phyloP scores from a whole-genome alignment of 1,139 yeast genomes.

The Yamadazyma taylorii region DNA sequence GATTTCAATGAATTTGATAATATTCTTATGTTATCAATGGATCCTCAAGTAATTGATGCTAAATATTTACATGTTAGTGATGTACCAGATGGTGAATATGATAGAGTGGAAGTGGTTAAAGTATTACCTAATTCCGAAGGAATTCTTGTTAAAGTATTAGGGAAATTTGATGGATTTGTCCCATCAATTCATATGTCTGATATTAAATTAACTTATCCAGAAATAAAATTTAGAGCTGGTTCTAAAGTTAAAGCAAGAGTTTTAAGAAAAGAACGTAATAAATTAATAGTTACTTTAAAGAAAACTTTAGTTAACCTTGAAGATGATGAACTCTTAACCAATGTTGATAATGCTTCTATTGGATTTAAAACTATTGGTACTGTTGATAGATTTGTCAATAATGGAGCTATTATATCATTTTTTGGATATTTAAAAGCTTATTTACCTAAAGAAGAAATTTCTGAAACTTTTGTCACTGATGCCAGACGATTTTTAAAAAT shows the following conservation, averaged over 20 bases:
- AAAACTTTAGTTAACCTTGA: slow-evolving; percentile 75
- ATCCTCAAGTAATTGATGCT: slow-evolving; percentile 61
- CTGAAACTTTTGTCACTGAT: slow-evolving; percentile 79
- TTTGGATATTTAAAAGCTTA: slow-evolving; percentile 79
- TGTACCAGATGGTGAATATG: slow-evolving; percentile 70
- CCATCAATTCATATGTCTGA: slow-evolving; percentile 81
- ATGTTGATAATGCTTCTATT: slow-evolving; percentile 51
- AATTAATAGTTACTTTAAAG: slow-evolving; percentile 69
- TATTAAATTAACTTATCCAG: slow-evolving; percentile 81
- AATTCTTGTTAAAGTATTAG: slow-evolving; percentile 62
- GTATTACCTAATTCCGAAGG: slow-evolving; percentile 68
- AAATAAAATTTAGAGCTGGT: slow-evolving; percentile 85
- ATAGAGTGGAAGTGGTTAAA: slow-evolving; percentile 57
- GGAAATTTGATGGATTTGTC: slow-evolving; percentile 72
- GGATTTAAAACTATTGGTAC: slow-evolving; percentile 75
- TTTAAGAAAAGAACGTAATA: slow-evolving; percentile 37
- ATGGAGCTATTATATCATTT: slow-evolving; percentile 82
- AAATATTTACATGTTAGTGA: slow-evolving; percentile 68
- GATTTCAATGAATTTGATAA: slow-evolving; percentile 71
- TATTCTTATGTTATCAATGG: slow-evolving; percentile 64
- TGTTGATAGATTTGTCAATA: slow-evolving; percentile 66
- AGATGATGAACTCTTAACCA: slow-evolving; percentile 55
- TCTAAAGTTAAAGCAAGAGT: slow-evolving; percentile 75
- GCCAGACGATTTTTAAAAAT: slow-evolving; percentile 77
- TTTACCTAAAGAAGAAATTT: slow-evolving; percentile 83